phyloP scores from a whole-genome alignment of 2,329 filamentous ascomycete genomes.

The Fusarium burgessii region DNA sequence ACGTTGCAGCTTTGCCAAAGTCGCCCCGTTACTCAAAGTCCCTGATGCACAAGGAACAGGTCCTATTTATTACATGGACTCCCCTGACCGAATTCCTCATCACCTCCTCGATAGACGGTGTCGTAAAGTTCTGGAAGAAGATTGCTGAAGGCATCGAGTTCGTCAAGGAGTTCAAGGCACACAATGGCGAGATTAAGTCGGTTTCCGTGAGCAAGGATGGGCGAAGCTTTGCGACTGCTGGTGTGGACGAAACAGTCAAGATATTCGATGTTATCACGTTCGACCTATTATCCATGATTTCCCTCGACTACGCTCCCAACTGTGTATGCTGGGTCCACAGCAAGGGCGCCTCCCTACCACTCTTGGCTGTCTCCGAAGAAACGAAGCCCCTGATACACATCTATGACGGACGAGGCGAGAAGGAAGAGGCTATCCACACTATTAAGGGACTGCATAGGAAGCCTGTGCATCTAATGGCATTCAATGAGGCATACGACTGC shows the following conservation, averaged over 20 bases:
- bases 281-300: conserved; percentile 84
- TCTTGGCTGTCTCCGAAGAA: conserved; percentile 86
- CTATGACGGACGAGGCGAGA: conserved; percentile 91
- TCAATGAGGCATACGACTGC: conserved; percentile 90
- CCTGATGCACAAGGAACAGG: conserved; percentile 97
- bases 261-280: conserved; percentile 88
- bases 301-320: conserved; percentile 79
- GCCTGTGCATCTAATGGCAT: conserved; percentile 86
- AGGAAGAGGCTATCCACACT: conserved; percentile 78
- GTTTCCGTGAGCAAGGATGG: conserved; percentile 91
- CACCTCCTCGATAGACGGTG: conserved; percentile 92
- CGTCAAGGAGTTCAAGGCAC: conserved; percentile 96
- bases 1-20: conserved; percentile 87
- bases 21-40: conserved; percentile 91
- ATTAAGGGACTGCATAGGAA: conserved; percentile 84
- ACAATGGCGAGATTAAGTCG: conserved; percentile 84
- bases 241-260: conserved; percentile 81
- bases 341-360: conserved; percentile 86
- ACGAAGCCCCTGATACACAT: conserved; percentile 79
- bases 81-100: conserved; percentile 95
- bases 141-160: conserved; percentile 91
- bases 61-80: conserved; percentile 88
- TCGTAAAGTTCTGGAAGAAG: conserved; percentile 99
- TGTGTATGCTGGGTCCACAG: conserved; percentile 93
- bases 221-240: conserved; percentile 91